These are phyloP conservation scores for Entophlyctis luteolus DNA, from an alignment of 192 early-diverging fungal genomes.

Conservation along the genomic window DNA sequence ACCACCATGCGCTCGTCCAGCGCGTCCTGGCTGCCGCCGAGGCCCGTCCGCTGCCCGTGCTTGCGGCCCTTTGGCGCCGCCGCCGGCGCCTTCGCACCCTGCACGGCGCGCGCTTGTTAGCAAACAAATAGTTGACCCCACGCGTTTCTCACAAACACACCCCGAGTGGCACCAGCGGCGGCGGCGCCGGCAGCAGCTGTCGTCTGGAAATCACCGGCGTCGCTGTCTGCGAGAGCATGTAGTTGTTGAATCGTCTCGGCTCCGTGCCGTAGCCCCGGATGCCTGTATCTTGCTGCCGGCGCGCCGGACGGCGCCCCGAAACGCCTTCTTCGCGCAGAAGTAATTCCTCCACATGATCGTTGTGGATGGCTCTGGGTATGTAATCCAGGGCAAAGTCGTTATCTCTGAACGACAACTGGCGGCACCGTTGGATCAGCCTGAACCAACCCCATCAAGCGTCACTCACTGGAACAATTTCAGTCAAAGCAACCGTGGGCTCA, in stretches of 20 bases:
- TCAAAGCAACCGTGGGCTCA: too few relatives aligned
- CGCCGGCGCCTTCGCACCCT: neutral
- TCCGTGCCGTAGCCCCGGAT: neutral
- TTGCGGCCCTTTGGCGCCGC: neutral
- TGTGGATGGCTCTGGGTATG: slow-evolving; percentile 51
- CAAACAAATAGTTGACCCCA: too few relatives aligned
- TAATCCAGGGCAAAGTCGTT: slow-evolving; percentile 42
- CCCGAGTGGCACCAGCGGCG: too few relatives aligned
- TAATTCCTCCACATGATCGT: slow-evolving; percentile 41
- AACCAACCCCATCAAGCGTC: too few relatives aligned
- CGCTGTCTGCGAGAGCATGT: slow-evolving; percentile 7
- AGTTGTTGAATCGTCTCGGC: neutral
- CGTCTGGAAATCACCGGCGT: slow-evolving; percentile 16
- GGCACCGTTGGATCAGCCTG: too few relatives aligned
- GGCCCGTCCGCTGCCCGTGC: too few relatives aligned
- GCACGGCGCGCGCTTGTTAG: neutral
- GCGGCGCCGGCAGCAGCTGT: neutral
- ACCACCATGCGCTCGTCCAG: slow-evolving; percentile 39
- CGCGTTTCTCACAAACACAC: too few relatives aligned
- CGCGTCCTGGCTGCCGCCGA: neutral
- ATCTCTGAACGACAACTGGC: neutral
- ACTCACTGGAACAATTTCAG: too few relatives aligned
- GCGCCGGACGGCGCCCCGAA: slow-evolving; percentile 24
- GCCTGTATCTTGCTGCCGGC: neutral
- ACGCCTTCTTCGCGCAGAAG: slow-evolving; percentile 41